Conservation (phyloP, 1,284 basidiomycete genomes). For the Austroboletus olivaceoglutinosus region DNA sequence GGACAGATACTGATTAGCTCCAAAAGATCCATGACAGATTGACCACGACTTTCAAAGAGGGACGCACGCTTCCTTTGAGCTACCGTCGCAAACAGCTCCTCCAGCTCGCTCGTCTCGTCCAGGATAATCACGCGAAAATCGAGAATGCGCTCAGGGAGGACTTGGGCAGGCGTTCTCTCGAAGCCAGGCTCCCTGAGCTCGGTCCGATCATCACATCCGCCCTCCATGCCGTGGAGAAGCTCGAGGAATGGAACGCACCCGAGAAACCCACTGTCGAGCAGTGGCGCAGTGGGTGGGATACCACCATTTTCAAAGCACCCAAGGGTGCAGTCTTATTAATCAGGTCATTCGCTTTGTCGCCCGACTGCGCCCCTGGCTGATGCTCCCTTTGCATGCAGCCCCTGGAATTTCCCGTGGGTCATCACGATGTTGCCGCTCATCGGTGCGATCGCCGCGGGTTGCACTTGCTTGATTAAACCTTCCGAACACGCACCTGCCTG, state of each 20-base stretch:
- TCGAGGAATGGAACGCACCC: background rate
- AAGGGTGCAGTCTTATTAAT: background rate
- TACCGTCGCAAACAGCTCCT: background rate
- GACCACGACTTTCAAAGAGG: background rate
- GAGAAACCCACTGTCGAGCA: background rate
- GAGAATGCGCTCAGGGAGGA: background rate
- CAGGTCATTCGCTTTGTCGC: background rate
- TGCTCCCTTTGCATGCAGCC: background rate
- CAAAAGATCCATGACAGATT: background rate
- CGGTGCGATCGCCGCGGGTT: background rate
- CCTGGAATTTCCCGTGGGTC: background rate
- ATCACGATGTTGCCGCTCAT: background rate
- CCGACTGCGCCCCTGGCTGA: background rate
- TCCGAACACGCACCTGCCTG: background rate
- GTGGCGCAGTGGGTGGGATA: background rate
- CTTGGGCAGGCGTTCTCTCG: background rate
- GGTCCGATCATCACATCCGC: background rate
- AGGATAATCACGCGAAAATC: background rate
- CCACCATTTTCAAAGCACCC: background rate
- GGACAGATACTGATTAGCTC: background rate
- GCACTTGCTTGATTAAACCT: background rate
- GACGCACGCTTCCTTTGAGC: background rate
- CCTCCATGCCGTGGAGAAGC: background rate
- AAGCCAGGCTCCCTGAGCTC: background rate
- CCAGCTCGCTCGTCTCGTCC: background rate